Conservation (phyloP, 1,284 basidiomycete genomes). For the Cryptococcus neoformans region DNA sequence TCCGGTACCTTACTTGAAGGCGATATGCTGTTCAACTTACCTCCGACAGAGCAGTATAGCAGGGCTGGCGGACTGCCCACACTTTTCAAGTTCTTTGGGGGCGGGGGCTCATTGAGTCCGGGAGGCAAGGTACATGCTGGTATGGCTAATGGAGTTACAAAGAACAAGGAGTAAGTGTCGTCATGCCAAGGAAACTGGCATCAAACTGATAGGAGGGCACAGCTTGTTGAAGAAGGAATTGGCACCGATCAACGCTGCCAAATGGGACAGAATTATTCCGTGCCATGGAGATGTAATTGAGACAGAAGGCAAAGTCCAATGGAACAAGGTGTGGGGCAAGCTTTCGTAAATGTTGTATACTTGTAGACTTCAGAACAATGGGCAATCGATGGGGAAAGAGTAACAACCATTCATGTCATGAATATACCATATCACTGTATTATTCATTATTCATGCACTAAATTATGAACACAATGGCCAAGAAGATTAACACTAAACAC, state of each 20-base stretch:
- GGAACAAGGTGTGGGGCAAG: conserved; percentile 53
- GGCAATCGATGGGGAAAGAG: too few species aligned
- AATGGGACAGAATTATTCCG: conserved; percentile 84
- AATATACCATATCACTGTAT: too few species aligned
- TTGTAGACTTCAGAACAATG: too few species aligned
- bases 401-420: too few species aligned
- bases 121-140: conserved; percentile 60
- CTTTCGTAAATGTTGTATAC: conserved; percentile 18
- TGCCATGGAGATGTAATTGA: conserved; percentile 89
- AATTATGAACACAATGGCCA: background rate
- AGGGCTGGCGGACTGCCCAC: conserved; percentile 56
- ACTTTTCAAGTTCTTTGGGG: conserved; percentile 37
- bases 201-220: background rate
- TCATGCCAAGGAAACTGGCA: background rate
- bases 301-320: conserved; percentile 65
- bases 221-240: conserved; percentile 35
- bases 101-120: conserved; percentile 55
- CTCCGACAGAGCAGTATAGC: conserved; percentile 70
- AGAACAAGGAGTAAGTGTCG: conserved; percentile 60
- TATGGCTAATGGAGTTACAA: conserved; percentile 55
- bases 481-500: background rate
- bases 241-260: conserved; percentile 45
- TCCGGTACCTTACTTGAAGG: conserved; percentile 79
- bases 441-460: too few species aligned
- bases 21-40: conserved; percentile 88